Evolutionary conservation across 768 basidiomycete genomes (phyloP).

Genomic region (Terana coerulea): DNA sequence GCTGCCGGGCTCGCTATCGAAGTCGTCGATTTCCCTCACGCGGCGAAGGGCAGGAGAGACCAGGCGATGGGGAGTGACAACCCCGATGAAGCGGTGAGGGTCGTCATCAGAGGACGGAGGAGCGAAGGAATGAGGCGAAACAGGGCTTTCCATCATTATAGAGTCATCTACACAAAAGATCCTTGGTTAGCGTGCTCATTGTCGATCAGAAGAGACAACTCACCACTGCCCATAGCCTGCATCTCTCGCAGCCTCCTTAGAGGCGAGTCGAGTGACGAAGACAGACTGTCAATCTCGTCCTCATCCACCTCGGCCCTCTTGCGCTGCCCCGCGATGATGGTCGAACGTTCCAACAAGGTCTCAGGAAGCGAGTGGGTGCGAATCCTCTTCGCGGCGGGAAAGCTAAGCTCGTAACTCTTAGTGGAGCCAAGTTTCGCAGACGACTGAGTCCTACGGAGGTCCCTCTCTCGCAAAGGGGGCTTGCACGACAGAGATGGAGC

Average conservation of each 20-base stretch:
- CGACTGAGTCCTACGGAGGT: neutral
- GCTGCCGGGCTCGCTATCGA: conserved; percentile 37
- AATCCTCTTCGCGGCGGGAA: neutral
- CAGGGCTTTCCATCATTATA: conserved; percentile 31
- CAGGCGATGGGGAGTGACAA: conserved; percentile 67
- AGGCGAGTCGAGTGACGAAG: conserved; percentile 19
- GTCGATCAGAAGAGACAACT: conserved; percentile 10
- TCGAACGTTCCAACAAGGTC: neutral
- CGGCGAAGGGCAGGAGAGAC: conserved; percentile 57
- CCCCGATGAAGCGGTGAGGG: conserved; percentile 43
- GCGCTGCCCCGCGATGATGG: neutral
- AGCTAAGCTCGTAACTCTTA: no score
- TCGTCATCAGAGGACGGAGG: conserved; percentile 61
- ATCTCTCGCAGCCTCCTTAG: conserved; percentile 20
- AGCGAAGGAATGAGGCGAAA: neutral
- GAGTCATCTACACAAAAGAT: conserved; percentile 40
- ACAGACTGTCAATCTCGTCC: conserved; percentile 1
- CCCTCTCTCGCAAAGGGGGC: neutral
- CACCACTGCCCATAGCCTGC: conserved; percentile 31
- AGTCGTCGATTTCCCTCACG: conserved; percentile 18
- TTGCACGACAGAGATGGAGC: neutral
- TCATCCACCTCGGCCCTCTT: neutral
- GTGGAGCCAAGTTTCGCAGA: neutral
- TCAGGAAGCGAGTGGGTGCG: neutral
- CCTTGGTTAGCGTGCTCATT: neutral